These are phyloP conservation scores for Microbotryum scabiosae DNA, from an alignment of 1,284 basidiomycete species.

Conservation along the genomic window DNA sequence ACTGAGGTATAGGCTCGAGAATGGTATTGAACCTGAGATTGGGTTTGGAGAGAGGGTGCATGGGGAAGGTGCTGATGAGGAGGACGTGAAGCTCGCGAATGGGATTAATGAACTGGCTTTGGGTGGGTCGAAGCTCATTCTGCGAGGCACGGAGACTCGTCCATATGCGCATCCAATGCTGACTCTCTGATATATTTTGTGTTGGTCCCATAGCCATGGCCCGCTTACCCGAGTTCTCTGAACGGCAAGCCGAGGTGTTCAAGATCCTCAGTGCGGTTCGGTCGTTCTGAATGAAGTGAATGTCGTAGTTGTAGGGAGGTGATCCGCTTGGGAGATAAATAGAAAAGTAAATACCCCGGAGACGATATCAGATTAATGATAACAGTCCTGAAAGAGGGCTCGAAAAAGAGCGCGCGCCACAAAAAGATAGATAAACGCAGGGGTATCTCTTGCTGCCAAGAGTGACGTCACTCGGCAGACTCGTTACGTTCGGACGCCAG, in stretches of 20 bases:
- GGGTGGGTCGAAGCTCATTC: slow-evolving; percentile 30
- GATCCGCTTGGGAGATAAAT: too few species aligned
- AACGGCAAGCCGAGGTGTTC: slow-evolving; percentile 62
- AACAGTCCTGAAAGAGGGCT: too few species aligned
- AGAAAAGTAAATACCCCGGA: too few species aligned
- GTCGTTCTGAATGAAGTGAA: neutral
- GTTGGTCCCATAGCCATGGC: slow-evolving; percentile 45
- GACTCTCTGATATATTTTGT: neutral
- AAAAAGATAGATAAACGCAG: too few species aligned
- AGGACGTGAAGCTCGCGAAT: slow-evolving; percentile 56
- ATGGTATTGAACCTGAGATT: slow-evolving; percentile 31
- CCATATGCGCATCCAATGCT: neutral
- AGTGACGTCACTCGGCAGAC: too few species aligned
- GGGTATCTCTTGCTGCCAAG: too few species aligned
- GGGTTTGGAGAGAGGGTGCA: slow-evolving; percentile 29
- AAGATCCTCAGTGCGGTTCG: slow-evolving; percentile 51
- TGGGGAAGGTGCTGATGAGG: slow-evolving; percentile 29
- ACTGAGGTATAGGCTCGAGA: slow-evolving; percentile 52
- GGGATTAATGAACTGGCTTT: slow-evolving; percentile 61
- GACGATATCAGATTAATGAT: too few species aligned
- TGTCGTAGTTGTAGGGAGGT: too few species aligned
- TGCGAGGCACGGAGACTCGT: too few species aligned
- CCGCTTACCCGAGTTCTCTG: slow-evolving; percentile 56
- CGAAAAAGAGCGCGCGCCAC: too few species aligned
- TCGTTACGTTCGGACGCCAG: too few species aligned